phyloP scores from a whole-genome alignment of 2,329 filamentous ascomycete genomes.

The Venturia aucupariae region DNA sequence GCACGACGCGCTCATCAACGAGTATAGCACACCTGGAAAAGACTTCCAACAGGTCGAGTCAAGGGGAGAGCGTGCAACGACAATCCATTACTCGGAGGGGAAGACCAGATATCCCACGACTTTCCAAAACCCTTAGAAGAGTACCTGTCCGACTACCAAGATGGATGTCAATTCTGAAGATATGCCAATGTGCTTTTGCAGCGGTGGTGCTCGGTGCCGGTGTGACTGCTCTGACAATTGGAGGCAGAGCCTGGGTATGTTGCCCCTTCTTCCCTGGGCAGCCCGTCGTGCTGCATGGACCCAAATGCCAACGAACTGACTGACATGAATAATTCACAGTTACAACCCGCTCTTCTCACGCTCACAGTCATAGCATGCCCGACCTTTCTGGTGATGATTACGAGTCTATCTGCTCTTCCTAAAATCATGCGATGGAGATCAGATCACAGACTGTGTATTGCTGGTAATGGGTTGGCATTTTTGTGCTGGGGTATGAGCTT shows the following conservation, averaged over 20 bases:
- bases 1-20: not conserved
- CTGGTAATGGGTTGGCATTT: not conserved
- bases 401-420: not conserved
- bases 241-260: not conserved
- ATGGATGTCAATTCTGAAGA: not conserved
- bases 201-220: not conserved
- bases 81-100: not conserved
- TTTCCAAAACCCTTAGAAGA: not conserved
- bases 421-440: constrained; percentile 4
- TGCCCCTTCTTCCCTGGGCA: not conserved
- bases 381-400: not conserved
- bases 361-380: not conserved
- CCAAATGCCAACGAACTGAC: not conserved
- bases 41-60: not conserved
- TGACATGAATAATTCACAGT: not conserved
- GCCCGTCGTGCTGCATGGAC: not conserved
- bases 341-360: not conserved
- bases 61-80: not conserved
- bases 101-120: not conserved
- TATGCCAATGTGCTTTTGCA: not conserved
- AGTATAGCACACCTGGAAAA: not conserved
- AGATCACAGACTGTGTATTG: not conserved
- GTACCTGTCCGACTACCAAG: constrained; percentile 4
- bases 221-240: not conserved
- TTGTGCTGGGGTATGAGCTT: constrained; percentile 3